Conservation (phyloP, 108 stramenopile genomes). For the Skeletonema marinoi region DNA sequence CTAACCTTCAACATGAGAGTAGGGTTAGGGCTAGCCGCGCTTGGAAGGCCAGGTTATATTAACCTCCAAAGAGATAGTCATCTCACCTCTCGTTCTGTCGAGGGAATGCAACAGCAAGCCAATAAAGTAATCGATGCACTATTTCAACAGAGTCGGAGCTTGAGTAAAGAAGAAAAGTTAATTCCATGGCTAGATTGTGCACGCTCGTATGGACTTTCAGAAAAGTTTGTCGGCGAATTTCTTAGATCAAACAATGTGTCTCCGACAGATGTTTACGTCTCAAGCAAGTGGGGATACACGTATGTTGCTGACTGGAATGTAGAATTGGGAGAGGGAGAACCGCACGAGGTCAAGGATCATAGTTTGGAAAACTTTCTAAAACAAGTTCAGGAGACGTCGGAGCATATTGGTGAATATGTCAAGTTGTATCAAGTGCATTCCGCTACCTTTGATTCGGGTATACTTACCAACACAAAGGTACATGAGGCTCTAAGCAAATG, state of each 20-base stretch:
- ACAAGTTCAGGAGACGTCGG: slow-evolving; percentile 62
- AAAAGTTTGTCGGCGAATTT: slow-evolving; percentile 78
- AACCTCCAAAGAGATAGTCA: slow-evolving; percentile 49
- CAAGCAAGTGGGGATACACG: slow-evolving; percentile 80
- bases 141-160: slow-evolving; percentile 24
- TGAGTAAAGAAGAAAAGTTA: not conserved
- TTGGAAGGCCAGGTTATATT: slow-evolving; percentile 85
- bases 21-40: slow-evolving; percentile 80
- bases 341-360: slow-evolving; percentile 87
- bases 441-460: slow-evolving; percentile 80
- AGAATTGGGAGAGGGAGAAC: slow-evolving; percentile 51
- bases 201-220: slow-evolving; percentile 72
- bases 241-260: slow-evolving; percentile 46
- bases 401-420: slow-evolving; percentile 63
- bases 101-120: slow-evolving; percentile 64
- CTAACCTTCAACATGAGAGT: slow-evolving; percentile 54
- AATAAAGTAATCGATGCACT: slow-evolving; percentile 65
- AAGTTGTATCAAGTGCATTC: slow-evolving; percentile 82
- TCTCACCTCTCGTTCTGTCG: slow-evolving; percentile 30
- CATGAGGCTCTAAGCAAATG: slow-evolving; percentile 63
- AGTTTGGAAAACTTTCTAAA: slow-evolving; percentile 68
- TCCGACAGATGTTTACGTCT: slow-evolving; percentile 58
- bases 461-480: slow-evolving; percentile 53
- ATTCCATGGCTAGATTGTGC: slow-evolving; percentile 80
- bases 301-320: slow-evolving; percentile 84